Evolutionary conservation across 106 monocot species (phyloP).

Genomic region (Allium fistulosum): DNA sequence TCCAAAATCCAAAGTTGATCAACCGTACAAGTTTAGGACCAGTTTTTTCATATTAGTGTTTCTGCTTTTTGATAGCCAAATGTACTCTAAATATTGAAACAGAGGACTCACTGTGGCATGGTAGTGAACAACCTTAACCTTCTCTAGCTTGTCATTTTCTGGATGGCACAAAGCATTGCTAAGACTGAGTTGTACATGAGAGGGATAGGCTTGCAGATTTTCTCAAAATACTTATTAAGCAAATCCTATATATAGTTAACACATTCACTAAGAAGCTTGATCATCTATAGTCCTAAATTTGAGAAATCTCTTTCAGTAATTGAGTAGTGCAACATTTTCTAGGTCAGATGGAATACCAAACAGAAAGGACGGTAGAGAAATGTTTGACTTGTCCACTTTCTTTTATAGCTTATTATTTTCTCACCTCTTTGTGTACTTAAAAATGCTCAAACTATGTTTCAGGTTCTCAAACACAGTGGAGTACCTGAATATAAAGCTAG

Average conservation of each 20-base stretch:
- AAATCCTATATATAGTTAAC: slow-evolving; percentile 36
- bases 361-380: too few relatives aligned
- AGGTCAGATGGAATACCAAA: too few relatives aligned
- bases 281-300: neutral
- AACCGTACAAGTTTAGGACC: too few relatives aligned
- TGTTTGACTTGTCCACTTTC: too few relatives aligned
- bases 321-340: neutral
- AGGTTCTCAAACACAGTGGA: too few relatives aligned
- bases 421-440: too few relatives aligned
- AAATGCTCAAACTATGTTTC: too few relatives aligned
- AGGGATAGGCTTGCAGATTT: slow-evolving; percentile 64
- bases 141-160: slow-evolving; percentile 46
- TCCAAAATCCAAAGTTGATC: neutral
- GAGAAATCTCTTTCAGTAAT: neutral
- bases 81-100: neutral
- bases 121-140: slow-evolving; percentile 81
- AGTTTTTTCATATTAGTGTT: too few relatives aligned
- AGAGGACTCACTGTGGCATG: slow-evolving; percentile 42
- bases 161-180: slow-evolving; percentile 82
- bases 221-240: slow-evolving; percentile 56
- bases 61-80: neutral
- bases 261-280: neutral
- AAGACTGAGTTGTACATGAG: slow-evolving; percentile 58
- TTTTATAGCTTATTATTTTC: too few relatives aligned
- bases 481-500: too few relatives aligned